A percentile compares a stretch with the other conserved stretches of the same genome.
These are phyloP conservation scores for Bauhinia variegata DNA, from an alignment of 306 rosid genomes.

Conservation along the genomic window DNA sequence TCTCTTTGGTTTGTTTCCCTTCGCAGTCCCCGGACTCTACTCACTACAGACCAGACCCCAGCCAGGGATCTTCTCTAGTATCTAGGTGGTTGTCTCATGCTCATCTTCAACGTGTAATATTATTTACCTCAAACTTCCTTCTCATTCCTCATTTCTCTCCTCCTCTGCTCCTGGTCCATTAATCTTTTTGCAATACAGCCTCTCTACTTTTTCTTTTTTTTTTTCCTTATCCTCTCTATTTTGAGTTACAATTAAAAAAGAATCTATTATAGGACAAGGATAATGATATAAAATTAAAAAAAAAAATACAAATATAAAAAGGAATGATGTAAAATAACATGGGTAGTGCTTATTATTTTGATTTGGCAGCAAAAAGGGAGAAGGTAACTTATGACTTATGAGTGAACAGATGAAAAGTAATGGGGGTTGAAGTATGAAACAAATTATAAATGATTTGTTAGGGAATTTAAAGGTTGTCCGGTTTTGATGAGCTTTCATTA, in stretches of 20 bases:
- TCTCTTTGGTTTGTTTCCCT: not conserved
- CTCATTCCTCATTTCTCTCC: too few species aligned
- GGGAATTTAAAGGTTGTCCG: conserved; percentile 65
- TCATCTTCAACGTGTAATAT: conserved; percentile 54
- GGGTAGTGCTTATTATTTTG: too few species aligned
- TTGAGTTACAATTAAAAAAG: too few species aligned
- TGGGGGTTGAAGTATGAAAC: conserved; percentile 43
- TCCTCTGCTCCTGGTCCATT: conserved; percentile 6
- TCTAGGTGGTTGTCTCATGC: conserved; percentile 19
- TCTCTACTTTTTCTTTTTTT: not conserved
- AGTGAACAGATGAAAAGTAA: conserved; percentile 12
- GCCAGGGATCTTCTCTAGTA: too few species aligned
- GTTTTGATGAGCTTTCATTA: conserved; percentile 40
- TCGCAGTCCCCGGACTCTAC: not conserved
- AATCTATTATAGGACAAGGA: too few species aligned
- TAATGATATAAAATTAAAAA: too few species aligned
- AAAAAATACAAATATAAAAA: too few species aligned
- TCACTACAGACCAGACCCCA: too few species aligned
- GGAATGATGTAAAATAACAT: too few species aligned
- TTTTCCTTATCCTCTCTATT: not conserved
- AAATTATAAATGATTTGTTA: conserved; percentile 43
- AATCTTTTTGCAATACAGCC: conserved; percentile 1
- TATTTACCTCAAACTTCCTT: conserved; percentile 21
- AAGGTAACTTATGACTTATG: not conserved
- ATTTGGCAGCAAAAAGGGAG: too few species aligned